phyloP scores from a whole-genome alignment of 2,329 filamentous ascomycete species.

The Hymenoscyphus infarciens region DNA sequence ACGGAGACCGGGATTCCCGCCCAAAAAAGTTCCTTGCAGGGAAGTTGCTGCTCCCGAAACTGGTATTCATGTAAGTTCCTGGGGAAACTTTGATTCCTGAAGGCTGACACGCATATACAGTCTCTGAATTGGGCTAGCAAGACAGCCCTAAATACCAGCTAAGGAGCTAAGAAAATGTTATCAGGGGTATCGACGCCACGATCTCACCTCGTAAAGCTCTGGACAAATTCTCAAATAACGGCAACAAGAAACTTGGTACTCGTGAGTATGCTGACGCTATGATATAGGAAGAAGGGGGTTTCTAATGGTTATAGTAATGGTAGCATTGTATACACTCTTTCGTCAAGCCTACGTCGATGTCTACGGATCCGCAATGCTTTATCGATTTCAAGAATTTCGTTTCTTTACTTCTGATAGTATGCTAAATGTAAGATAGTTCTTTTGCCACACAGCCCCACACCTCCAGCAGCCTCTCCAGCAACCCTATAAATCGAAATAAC shows the following conservation, averaged over 20 bases:
- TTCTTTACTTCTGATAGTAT: neutral
- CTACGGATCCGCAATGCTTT: neutral
- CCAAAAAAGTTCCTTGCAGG: neutral
- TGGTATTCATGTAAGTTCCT: neutral
- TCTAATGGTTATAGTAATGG: neutral
- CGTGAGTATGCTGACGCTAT: neutral
- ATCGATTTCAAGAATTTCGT: neutral
- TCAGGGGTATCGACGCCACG: neutral
- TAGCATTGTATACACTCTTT: neutral
- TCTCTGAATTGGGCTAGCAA: neutral
- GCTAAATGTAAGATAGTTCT: neutral
- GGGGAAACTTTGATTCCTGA: neutral
- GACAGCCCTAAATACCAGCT: neutral
- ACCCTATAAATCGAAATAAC: neutral
- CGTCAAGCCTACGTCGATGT: constrained; percentile 2
- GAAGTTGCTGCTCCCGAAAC: neutral
- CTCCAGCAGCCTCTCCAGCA: no score
- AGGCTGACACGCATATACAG: neutral
- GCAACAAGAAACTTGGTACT: neutral
- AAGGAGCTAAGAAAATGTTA: neutral
- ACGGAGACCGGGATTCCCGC: neutral
- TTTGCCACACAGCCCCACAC: neutral
- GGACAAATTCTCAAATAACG: neutral
- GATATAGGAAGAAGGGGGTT: neutral
- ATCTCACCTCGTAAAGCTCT: neutral